Percentiles rank a stretch among this genome's conserved stretches.
Conservation (phyloP, 2,329 filamentous ascomycete genomes). For the Aspergillus carbonarius region DNA sequence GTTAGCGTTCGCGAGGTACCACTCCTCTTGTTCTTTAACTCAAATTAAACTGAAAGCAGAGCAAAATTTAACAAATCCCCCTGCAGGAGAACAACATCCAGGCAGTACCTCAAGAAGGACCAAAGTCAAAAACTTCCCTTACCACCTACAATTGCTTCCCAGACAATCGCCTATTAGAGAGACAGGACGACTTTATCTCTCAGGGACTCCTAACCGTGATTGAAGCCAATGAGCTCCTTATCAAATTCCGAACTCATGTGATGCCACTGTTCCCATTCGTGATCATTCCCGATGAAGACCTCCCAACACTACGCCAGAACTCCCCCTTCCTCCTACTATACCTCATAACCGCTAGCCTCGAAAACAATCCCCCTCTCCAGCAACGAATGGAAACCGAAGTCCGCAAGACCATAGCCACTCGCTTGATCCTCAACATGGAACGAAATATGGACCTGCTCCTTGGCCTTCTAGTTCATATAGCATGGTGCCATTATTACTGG, state of each 20-base stretch:
- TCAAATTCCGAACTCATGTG: slow-evolving; percentile 4
- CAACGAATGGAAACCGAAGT: background rate
- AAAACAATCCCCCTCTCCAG: background rate
- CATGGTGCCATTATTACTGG: slow-evolving; percentile 13
- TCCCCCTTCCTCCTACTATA: slow-evolving; percentile 7
- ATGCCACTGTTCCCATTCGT: slow-evolving; percentile 12
- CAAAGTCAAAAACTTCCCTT: background rate
- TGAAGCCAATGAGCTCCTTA: background rate
- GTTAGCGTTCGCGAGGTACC: no score
- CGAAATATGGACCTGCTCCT: slow-evolving; percentile 11
- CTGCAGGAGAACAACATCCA: background rate
- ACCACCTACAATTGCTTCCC: no score
- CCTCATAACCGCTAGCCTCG: background rate
- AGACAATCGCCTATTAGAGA: no score
- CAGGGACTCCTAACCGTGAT: background rate
- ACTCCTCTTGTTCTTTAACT: background rate
- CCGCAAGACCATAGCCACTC: background rate
- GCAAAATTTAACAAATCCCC: no score
- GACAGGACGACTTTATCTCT: background rate
- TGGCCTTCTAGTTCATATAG: slow-evolving; percentile 10
- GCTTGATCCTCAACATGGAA: slow-evolving; percentile 2
- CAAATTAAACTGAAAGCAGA: no score
- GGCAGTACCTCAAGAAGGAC: background rate
- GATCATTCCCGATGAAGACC: background rate
- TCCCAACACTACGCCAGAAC: background rate